Evolutionary conservation across 2,329 filamentous ascomycete genomes (phyloP).

Genomic region (Pseudocercospora vitis): DNA sequence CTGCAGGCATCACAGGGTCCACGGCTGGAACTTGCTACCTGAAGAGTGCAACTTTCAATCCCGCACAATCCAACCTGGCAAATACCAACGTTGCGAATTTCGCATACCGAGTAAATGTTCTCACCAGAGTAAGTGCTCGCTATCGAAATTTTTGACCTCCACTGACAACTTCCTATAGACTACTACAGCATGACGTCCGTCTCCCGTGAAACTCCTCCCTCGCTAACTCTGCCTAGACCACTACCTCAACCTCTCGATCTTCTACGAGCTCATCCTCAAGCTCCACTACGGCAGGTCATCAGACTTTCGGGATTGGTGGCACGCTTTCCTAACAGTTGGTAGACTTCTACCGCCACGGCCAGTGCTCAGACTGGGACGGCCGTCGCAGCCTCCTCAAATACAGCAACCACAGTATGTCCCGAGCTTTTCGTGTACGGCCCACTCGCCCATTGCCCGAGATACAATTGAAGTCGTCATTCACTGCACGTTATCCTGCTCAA

Average conservation of each 20-base stretch:
- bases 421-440: constrained; percentile 6
- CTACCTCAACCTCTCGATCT: too few species aligned
- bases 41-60: constrained; percentile 1
- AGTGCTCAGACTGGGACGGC: background rate
- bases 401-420: constrained; percentile 7
- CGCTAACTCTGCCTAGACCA: background rate
- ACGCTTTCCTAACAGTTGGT: background rate
- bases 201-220: background rate
- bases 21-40: constrained; percentile 1
- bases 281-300: background rate
- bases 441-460: constrained; percentile 3
- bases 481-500: constrained; percentile 3
- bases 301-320: too few species aligned
- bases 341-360: background rate
- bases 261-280: background rate
- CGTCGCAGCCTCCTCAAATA: background rate
- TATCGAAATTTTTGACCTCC: background rate
- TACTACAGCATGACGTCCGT: background rate
- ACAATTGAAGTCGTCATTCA: constrained; percentile 1
- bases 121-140: background rate
- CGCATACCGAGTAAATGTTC: constrained; percentile 1
- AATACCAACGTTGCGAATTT: background rate
- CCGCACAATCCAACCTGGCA: too few species aligned
- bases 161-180: background rate
- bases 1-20: background rate